A percentile compares a stretch with the other conserved stretches of the same genome.
These are phyloP conservation scores for Tagetes erecta DNA, from an alignment of 129 eudicot genomes.

Conservation along the genomic window DNA sequence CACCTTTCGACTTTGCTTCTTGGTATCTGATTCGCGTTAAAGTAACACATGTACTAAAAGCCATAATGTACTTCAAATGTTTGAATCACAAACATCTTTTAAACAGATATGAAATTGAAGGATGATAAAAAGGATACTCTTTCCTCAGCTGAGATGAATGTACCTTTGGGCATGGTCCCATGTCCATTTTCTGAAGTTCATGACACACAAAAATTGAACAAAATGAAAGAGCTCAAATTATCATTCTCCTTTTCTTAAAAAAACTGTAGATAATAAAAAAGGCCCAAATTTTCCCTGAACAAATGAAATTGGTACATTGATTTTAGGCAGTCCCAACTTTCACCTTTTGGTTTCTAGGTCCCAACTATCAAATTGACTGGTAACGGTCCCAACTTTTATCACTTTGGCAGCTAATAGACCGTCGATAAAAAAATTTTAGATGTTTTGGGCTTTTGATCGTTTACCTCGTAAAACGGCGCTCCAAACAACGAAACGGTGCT, in stretches of 20 bases:
- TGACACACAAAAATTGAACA: not conserved
- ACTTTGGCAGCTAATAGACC: too few relatives aligned
- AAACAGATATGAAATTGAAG: not conserved
- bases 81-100: not conserved
- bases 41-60: slow-evolving; percentile 12
- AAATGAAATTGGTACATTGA: not conserved
- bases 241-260: not conserved
- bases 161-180: slow-evolving; percentile 99
- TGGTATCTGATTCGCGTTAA: slow-evolving; percentile 62
- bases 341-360: too few relatives aligned
- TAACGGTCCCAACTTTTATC: too few relatives aligned
- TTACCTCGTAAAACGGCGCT: too few relatives aligned
- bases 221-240: not conserved
- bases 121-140: slow-evolving; percentile 74
- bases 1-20: slow-evolving; percentile 75
- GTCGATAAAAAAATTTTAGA: too few relatives aligned
- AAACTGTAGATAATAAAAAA: not conserved
- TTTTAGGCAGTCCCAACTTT: too few relatives aligned
- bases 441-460: too few relatives aligned
- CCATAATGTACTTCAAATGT: not conserved
- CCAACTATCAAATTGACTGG: too few relatives aligned
- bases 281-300: not conserved
- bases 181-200: slow-evolving; percentile 81
- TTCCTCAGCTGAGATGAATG: slow-evolving; percentile 90
- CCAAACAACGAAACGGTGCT: too few relatives aligned